Evolutionary conservation across 2,329 filamentous ascomycete genomes (phyloP).

Genomic region (Aspergillus luchuensis): DNA sequence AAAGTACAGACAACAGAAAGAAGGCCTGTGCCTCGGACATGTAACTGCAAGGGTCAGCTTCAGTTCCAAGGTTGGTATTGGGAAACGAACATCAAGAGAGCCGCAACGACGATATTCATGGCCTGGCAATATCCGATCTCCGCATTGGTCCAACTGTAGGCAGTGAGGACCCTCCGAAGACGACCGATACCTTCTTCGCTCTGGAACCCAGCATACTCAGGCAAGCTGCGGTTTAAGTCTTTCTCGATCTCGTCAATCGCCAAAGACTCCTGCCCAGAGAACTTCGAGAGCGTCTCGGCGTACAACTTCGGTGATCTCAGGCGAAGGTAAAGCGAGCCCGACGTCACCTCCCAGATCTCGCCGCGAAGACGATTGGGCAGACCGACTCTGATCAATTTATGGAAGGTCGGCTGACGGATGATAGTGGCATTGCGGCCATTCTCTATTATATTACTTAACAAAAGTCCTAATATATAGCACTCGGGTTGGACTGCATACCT

Average conservation of each 20-base stretch:
- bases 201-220: constrained; percentile 96
- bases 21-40: constrained; percentile 97
- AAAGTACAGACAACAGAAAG: constrained; percentile 86
- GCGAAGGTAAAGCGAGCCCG: constrained; percentile 84
- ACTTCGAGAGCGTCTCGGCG: constrained; percentile 79
- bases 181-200: constrained; percentile 92
- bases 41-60: constrained; percentile 60
- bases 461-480: constrained; percentile 1
- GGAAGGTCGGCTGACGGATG: constrained; percentile 93
- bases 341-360: constrained; percentile 94
- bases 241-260: constrained; percentile 99
- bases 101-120: constrained; percentile 99
- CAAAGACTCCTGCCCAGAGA: constrained; percentile 81
- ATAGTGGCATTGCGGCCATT: constrained; percentile 92
- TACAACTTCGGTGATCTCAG: constrained; percentile 85
- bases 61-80: not conserved
- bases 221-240: constrained; percentile 91
- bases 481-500: constrained; percentile 33
- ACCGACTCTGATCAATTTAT: constrained; percentile 94
- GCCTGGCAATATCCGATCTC: constrained; percentile 98
- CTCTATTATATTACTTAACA: constrained; percentile 52
- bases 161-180: constrained; percentile 85
- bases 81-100: constrained; percentile 76
- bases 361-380: constrained; percentile 89
- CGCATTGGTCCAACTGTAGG: constrained; percentile 95